Evolutionary conservation across 257 asterid genomes (phyloP).

Genomic region (Rubia yunnanensis): DNA sequence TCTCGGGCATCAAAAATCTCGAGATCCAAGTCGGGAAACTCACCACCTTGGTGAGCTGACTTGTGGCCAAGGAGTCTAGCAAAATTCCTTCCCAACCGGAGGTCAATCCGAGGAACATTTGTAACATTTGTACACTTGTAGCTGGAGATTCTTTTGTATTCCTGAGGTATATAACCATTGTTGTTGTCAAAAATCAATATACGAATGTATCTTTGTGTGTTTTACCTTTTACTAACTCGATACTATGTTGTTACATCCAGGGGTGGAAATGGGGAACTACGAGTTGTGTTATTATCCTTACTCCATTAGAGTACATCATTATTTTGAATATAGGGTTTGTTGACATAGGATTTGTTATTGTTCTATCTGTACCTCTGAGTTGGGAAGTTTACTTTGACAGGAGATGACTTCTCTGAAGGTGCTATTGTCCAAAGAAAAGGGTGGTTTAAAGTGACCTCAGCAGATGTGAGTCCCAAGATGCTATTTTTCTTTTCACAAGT

Average conservation of each 20-base stretch:
- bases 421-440: too few relatives aligned
- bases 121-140: conserved; percentile 20
- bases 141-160: conserved; percentile 55
- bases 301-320: neutral
- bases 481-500: neutral
- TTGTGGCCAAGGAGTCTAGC: too few relatives aligned
- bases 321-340: neutral
- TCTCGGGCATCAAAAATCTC: too few relatives aligned
- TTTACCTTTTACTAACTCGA: neutral
- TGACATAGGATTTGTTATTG: neutral
- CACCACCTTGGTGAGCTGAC: too few relatives aligned
- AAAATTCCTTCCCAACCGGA: too few relatives aligned
- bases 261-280: conserved; percentile 39
- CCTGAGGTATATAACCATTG: conserved; percentile 28
- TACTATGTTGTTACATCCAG: conserved; percentile 13
- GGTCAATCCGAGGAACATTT: too few relatives aligned
- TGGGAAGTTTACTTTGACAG: conserved; percentile 27
- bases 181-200: neutral
- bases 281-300: conserved; percentile 21
- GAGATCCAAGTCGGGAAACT: too few relatives aligned
- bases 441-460: too few relatives aligned
- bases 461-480: too few relatives aligned
- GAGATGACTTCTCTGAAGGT: conserved; percentile 72
- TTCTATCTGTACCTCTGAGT: conserved; percentile 9
- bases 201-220: neutral